Evolutionary conservation across 139 green algal species (phyloP), one percentile per base, ranked within the genome.

Genomic region (Chlorella sp.): DNA sequence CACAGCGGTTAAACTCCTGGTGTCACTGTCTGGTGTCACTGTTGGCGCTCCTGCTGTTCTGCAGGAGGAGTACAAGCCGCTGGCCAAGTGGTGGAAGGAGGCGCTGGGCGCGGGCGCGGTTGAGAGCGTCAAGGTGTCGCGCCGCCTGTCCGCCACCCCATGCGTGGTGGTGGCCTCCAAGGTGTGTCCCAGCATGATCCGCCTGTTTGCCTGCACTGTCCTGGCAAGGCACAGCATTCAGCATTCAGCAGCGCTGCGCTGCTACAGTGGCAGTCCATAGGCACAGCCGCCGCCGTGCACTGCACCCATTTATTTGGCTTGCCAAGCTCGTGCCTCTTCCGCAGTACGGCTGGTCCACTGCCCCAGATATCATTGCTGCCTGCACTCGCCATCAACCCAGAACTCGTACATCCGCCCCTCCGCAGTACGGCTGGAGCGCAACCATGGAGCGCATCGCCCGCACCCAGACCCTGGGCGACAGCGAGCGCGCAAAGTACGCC

Each of bases 381-480:
- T n/a, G n/a, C 13, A 2, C 36, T 75, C 32, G 1, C 36, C 32
- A 7, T 19, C 14, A 28, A 11, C 3, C 64, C 68, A 8, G 32
- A 48, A 32, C 24, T n/a, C 36, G 32, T 14, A 26, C 68, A 32
- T 38, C 28, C 32, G 44, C 1, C 73, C n/a, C 60, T 1, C 62
- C 28, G 56, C 75, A 82, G 90, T 99, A 97, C 84, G 97, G 97
- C 38, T 98, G 96, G 92, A 94, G 87, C 20, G 97, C 97, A 74
- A 98, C 98, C 91, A 99, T 99, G 97, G 95, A 99, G 93, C 92
- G 94, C 78, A 99, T 99, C 92, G 98, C 88, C 89, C 96, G 32
- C 82, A 94, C n/a, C 86, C 82, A 91, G 76, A 86, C 87, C n/a
- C 51, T 90, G 48, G 76, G 62, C 54, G 86, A 87, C 80, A 24